Conservation (phyloP, 306 rosid species). For the Sophora flavescens region DNA sequence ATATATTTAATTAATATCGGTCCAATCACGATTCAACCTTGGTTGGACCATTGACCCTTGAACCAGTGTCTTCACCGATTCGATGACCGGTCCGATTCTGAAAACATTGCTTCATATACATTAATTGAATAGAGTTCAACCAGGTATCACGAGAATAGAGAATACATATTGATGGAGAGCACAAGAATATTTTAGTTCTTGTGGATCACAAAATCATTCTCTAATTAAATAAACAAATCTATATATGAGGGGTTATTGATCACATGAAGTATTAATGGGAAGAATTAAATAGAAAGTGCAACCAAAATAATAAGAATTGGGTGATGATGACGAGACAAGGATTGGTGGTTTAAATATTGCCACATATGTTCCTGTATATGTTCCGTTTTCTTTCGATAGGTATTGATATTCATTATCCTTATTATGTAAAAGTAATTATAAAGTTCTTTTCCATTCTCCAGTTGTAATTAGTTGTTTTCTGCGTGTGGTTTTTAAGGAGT, state of each 20-base stretch:
- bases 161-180: conserved; percentile 41
- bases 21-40: no score
- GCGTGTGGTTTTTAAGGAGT: no score
- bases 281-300: conserved; percentile 28
- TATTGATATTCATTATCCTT: neutral
- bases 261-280: conserved; percentile 33
- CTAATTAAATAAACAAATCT: conserved; percentile 47
- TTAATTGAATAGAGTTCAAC: conserved; percentile 42
- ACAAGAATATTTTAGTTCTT: conserved; percentile 20
- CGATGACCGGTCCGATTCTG: no score
- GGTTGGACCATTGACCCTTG: no score
- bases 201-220: conserved; percentile 42
- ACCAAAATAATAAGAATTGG: conserved; percentile 30
- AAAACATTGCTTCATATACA: neutral
- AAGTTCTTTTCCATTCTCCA: conserved; percentile 13
- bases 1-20: no score
- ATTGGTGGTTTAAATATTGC: conserved; percentile 45
- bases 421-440: neutral
- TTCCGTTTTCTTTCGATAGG: conserved; percentile 29
- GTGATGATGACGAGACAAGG: conserved; percentile 45
- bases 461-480: no score
- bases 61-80: no score
- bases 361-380: conserved; percentile 38
- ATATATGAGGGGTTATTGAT: conserved; percentile 42
- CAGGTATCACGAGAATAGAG: conserved; percentile 50